Base-by-base conservation (phyloP, 148 eudicot species). In the Chenopodium album region DNA sequence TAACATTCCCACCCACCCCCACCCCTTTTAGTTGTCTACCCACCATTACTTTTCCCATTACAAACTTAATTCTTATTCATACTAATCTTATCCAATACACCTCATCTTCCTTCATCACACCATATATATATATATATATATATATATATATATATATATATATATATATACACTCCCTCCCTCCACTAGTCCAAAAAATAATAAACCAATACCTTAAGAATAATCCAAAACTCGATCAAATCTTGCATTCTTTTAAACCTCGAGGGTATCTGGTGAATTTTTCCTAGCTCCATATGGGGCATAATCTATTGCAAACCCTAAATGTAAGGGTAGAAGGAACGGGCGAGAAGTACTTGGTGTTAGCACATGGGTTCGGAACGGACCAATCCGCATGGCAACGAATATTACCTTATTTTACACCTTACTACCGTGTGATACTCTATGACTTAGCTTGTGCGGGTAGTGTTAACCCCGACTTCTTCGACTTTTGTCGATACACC, bases 371-470 rank as follows among this genome's bases (percentile, higher is more conserved):
- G 0, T 86, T 92, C 79, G 98, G 98, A 67, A 95, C 98, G 19
- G 98, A 95, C 67, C 98, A 95, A 50, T 95, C 98, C 1, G 98
- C 95, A 1, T 95, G 98, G 98, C 89, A 91, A 44, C 88, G 97
- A 73, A 93, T 95, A 67, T 82, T 95, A 2, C 98, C 98, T 3
- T 87, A 77, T 78, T 89, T 95, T 76, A 69, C 84, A 2, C 90
- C 90, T 0, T 72, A 90, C 76, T 86, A 93, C 82, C 88, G 86
- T 7, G 87, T 95, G 32, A 81, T 95, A 6, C 90, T 92, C 60
- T 95, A 89, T 75, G 98, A 95, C 85, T 87, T 95, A 19, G 91
- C 93, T n/a, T 95, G 98, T 78, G 98, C 98, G 44, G 98, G 98
- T 22, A 92, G 90, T 37, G 98, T 95, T 12, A 93, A 93, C 80